A percentile compares a stretch with the other conserved stretches of the same genome.
Conservation (phyloP, 2,329 filamentous ascomycete genomes). For the Xylariaceae sp. region DNA sequence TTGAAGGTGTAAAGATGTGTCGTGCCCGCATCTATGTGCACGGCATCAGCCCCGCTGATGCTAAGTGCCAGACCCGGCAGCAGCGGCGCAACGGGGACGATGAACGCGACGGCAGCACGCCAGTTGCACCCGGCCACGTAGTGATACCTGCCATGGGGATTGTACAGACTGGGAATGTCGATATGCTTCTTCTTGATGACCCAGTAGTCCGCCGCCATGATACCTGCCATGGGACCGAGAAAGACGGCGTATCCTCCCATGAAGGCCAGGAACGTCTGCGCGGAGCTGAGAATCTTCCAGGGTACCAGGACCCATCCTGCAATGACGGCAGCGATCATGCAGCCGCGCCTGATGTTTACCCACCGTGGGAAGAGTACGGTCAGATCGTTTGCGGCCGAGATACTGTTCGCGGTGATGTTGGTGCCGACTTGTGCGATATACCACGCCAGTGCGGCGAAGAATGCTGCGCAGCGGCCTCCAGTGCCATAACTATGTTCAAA, state of each 20-base stretch:
- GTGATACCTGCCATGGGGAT: constrained; percentile 40
- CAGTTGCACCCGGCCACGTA: constrained; percentile 49
- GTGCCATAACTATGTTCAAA: no score
- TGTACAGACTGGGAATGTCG: constrained; percentile 36
- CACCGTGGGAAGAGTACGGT: constrained; percentile 49
- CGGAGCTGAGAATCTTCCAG: constrained; percentile 61
- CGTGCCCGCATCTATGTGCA: constrained; percentile 37
- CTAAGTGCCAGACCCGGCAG: constrained; percentile 50
- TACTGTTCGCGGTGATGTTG: constrained; percentile 54
- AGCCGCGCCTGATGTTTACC: constrained; percentile 53
- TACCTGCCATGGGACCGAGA: constrained; percentile 58
- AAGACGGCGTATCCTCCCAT: constrained; percentile 59
- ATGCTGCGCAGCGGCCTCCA: constrained; percentile 37
- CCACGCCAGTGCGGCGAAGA: constrained; percentile 47
- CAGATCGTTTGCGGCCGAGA: constrained; percentile 52
- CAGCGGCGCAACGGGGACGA: constrained; percentile 52
- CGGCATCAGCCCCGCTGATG: constrained; percentile 29
- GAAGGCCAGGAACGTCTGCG: constrained; percentile 57
- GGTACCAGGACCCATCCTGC: constrained; percentile 56
- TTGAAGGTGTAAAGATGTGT: constrained; percentile 58
- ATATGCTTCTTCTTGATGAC: constrained; percentile 48
- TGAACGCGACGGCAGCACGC: constrained; percentile 53
- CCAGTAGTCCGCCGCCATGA: constrained; percentile 59
- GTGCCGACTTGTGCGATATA: constrained; percentile 51
- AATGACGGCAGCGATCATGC: constrained; percentile 49